Conservation (phyloP, 495 filamentous ascomycete species). For the Aspergillus funiculosus region DNA sequence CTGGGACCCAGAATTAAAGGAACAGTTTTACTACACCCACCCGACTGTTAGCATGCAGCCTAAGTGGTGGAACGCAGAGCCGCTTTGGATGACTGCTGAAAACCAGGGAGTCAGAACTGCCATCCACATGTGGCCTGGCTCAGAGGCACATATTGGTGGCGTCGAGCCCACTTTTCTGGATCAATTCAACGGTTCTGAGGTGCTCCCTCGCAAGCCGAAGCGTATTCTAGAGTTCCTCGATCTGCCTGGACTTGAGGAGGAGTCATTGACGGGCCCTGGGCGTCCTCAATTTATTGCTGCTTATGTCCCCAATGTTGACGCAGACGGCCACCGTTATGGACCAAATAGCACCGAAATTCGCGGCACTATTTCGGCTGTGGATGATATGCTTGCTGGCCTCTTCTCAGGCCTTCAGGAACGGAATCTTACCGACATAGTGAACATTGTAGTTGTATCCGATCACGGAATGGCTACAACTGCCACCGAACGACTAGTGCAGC, state of each 20-base stretch:
- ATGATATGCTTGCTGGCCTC: conserved; percentile 69
- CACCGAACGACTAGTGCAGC: conserved; percentile 72
- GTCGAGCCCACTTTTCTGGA: conserved; percentile 73
- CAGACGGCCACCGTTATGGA: conserved; percentile 78
- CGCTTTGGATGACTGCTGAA: conserved; percentile 90
- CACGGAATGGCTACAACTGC: conserved; percentile 97
- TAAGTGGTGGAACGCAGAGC: conserved; percentile 93
- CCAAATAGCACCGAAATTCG: conserved; percentile 91
- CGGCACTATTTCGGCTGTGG: conserved; percentile 64
- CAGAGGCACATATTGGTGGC: conserved; percentile 65
- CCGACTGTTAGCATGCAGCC: conserved; percentile 63
- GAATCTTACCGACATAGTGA: conserved; percentile 83
- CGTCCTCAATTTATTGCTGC: conserved; percentile 88
- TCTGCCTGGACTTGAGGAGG: conserved; percentile 60
- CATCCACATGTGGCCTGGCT: conserved; percentile 98
- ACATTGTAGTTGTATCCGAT: conserved; percentile 96
- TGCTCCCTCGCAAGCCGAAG: conserved; percentile 64
- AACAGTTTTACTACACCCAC: conserved; percentile 85
- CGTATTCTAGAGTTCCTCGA: conserved; percentile 77
- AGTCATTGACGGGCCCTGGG: conserved; percentile 22
- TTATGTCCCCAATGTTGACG: conserved; percentile 89
- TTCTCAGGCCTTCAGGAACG: conserved; percentile 71
- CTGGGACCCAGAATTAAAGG: conserved; percentile 69
- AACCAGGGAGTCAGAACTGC: conserved; percentile 66
- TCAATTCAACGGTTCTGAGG: conserved; percentile 73